These are phyloP conservation scores for Teunomyces funiuensis DNA, from an alignment of 805 yeast species.

Conservation along the genomic window DNA sequence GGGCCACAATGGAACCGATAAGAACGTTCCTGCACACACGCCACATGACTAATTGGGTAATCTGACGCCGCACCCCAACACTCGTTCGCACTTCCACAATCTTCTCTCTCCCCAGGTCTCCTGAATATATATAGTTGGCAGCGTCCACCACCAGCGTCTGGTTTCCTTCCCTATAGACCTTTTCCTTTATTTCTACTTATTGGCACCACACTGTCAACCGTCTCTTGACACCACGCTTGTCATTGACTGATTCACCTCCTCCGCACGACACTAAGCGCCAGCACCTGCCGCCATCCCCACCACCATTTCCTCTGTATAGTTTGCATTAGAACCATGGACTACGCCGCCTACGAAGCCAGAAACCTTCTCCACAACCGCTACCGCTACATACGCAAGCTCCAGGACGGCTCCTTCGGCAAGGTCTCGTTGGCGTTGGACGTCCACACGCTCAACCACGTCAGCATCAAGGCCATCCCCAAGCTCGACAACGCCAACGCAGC, in stretches of 20 bases:
- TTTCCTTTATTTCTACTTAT: neutral
- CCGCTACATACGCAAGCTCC: slow-evolving; percentile 44
- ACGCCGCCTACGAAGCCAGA: slow-evolving; percentile 5
- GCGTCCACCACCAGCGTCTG: too few relatives aligned
- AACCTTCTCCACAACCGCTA: slow-evolving; percentile 37
- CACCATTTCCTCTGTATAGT: slow-evolving; percentile 28
- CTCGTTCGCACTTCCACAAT: neutral
- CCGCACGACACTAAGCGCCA: too few relatives aligned
- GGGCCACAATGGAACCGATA: slow-evolving; percentile 1
- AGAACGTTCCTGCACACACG: neutral
- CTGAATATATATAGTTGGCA: too few relatives aligned
- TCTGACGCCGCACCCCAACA: neutral
- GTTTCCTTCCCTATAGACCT: too few relatives aligned
- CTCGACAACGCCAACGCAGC: slow-evolving; percentile 36
- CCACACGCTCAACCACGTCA: slow-evolving; percentile 35
- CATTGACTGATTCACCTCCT: slow-evolving; percentile 1
- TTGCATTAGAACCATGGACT: slow-evolving; percentile 16
- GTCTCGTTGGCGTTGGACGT: slow-evolving; percentile 54
- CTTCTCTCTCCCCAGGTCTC: slow-evolving; percentile 5
- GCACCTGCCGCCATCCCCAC: too few relatives aligned
- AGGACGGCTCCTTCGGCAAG: slow-evolving; percentile 61
- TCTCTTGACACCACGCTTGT: neutral
- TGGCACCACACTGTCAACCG: neutral
- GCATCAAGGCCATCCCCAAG: slow-evolving; percentile 55
- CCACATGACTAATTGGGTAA: slow-evolving; percentile 1